These are phyloP conservation scores for Inga oerstediana DNA, from an alignment of 306 rosid species.

Conservation along the genomic window DNA sequence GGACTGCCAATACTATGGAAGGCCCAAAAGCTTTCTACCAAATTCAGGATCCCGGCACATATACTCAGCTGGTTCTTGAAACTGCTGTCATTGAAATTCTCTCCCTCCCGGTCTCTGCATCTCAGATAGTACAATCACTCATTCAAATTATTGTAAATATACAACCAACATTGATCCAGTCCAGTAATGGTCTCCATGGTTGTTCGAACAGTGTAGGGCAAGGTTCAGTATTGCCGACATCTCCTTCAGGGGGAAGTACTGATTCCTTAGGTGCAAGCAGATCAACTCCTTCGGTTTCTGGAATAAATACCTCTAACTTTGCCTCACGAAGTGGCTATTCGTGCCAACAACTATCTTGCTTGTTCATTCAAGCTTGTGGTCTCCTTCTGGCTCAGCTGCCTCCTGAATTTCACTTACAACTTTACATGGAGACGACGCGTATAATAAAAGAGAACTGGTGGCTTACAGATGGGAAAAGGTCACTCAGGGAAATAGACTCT, in stretches of 20 bases:
- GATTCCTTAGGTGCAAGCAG: constrained; percentile 91
- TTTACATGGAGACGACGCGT: constrained; percentile 88
- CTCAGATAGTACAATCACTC: constrained; percentile 86
- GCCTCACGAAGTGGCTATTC: constrained; percentile 97
- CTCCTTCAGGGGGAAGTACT: constrained; percentile 99
- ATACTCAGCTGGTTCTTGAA: constrained; percentile 93
- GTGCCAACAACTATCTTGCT: constrained; percentile 90
- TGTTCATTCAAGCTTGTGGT: constrained; percentile 98
- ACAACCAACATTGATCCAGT: constrained; percentile 89
- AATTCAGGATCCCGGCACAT: constrained; percentile 99
- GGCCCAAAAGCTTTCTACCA: constrained; percentile 88
- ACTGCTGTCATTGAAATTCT: constrained; percentile 94
- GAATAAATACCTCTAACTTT: constrained; percentile 85
- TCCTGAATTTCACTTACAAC: constrained; percentile 84
- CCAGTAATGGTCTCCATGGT: constrained; percentile 79
- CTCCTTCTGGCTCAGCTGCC: constrained; percentile 96
- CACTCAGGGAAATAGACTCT: constrained; percentile 82
- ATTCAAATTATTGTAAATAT: constrained; percentile 91
- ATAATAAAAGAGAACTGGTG: constrained; percentile 97
- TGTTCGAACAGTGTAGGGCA: constrained; percentile 80
- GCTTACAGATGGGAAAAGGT: constrained; percentile 83
- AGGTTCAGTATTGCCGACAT: constrained; percentile 86
- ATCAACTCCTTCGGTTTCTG: constrained; percentile 80
- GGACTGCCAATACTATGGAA: constrained; percentile 71
- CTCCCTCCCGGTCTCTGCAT: constrained; percentile 88